Evolutionary conservation across 2,329 filamentous ascomycete species (phyloP), one percentile per base, ranked within the genome.

Genomic region (Alternaria tenuissima): DNA sequence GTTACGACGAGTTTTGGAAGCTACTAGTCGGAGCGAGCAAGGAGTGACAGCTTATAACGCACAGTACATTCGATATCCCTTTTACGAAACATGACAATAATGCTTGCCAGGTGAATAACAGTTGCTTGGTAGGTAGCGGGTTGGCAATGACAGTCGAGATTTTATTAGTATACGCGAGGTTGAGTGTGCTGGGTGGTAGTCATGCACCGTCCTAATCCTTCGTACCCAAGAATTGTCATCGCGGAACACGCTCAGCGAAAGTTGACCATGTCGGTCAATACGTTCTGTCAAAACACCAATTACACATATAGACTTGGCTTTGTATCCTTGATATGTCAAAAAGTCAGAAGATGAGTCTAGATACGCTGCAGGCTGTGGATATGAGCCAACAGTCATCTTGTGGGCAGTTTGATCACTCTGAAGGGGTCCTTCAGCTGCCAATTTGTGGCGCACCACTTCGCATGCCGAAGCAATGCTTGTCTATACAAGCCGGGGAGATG

Each of bases 391-490:
- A 2, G 4, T 3, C 3, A 6, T 0, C 18, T 22, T 9, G 30
- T 8, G 30, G 0, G 30, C 34, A 9, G 4, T 22, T 7, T 48
- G 46, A 49, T 38, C 2, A 9, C 3, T 18, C 11, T 14, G 36
- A 49, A 38, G 32, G 46, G 36, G 46, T 36, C 7, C 14, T 47
- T 55, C 42, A 32, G 42, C 42, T 48, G 52, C 52, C 52, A 47
- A 55, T 43, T 47, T 38, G 41, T 55, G 52, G 41, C 42, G 52
- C 20, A n/a, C 7, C 30, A 32, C 11, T n/a, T 55, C 52, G 22
- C n/a, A 18, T 20, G 38, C 9, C 11, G 16, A 55, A 28, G 42
- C 42, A 55, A 46, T 34, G 32, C 52, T 55, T 55, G n/a, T 48
- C n/a, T 38, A 16, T 28, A 38, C 16, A 38, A 39, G 41, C 52